Evolutionary conservation across 192 early-diverging fungal species (phyloP), one percentile per base, ranked within the genome.

Genomic region (Backusella morwellensis): DNA sequence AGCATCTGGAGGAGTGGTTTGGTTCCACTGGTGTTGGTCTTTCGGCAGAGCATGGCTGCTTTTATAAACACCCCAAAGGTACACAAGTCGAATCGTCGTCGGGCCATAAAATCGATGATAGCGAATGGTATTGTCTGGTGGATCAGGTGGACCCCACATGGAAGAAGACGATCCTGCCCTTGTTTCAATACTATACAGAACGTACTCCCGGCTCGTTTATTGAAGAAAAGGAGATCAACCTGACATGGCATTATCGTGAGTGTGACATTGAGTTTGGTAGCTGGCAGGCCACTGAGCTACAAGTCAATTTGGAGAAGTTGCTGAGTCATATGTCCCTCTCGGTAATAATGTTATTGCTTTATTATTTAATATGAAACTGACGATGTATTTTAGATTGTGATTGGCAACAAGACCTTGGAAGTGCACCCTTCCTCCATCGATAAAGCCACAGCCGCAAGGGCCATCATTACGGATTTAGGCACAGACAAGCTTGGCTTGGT

Each of bases 211-310:
- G 97, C 0, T 93, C 92, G 19, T 98, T 96, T 73, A 95, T 99
- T 83, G 98, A 99, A 87, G 95, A 97, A 80, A 99, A 99, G 89
- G 97, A 99, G 82, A 91, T 98, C 69, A 98, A 97, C 77, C 72
- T 99, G 35, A 98, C 97, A 17, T 99, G 97, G 97, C 96, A 98
- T 78, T 99, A 98, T 84, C 91, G 96, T 66, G 95, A 95, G 82
- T 95, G 97, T 1, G 96, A 96, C 77, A 91, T 93, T 3, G 96
- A 98, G 83, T 98, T 97, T 88, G 97, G 97, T 6, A 85, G 87
- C 47, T 99, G 98, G 97, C 97, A 99, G 87, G 97, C 97, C 32
- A 95, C 95, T 66, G 98, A 99, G 84, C 89, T 99, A 38, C 95
- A 97, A 76, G 92, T 96, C 75, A 99, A 99, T 80, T 78, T 99